Evolutionary conservation across 495 filamentous ascomycete genomes (phyloP).

Genomic region (Filosporella fistucella): DNA sequence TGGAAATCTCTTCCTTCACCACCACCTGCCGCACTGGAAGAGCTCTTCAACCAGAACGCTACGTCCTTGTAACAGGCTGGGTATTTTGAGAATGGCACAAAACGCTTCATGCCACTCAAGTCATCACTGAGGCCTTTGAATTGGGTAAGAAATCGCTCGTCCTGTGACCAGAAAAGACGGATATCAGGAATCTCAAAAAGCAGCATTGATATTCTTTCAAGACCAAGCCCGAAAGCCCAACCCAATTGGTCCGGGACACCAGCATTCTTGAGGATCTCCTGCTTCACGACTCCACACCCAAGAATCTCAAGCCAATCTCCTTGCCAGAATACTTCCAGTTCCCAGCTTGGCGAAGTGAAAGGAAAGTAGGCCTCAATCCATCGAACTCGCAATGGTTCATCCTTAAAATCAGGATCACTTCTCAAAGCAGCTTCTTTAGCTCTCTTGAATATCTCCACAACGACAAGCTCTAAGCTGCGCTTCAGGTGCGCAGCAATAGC

Average conservation of each 20-base stretch:
- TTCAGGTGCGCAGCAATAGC: slow-evolving; percentile 85
- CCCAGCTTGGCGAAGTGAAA: slow-evolving; percentile 92
- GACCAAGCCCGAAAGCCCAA: slow-evolving; percentile 93
- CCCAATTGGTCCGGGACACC: slow-evolving; percentile 71
- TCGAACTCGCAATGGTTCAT: slow-evolving; percentile 68
- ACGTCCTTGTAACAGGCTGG: slow-evolving; percentile 87
- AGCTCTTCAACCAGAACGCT: slow-evolving; percentile 78
- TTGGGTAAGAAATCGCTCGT: slow-evolving; percentile 76
- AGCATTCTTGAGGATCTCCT: slow-evolving; percentile 72
- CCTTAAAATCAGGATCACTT: slow-evolving; percentile 39
- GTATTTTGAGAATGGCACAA: slow-evolving; percentile 83
- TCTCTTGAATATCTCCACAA: slow-evolving; percentile 80
- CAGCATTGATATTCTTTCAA: slow-evolving; percentile 94
- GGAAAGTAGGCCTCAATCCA: slow-evolving; percentile 98
- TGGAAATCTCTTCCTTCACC: slow-evolving; percentile 55
- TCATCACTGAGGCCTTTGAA: slow-evolving; percentile 57
- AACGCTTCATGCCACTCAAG: slow-evolving; percentile 50
- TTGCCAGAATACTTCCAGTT: slow-evolving; percentile 92
- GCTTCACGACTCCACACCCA: slow-evolving; percentile 86
- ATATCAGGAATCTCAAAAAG: slow-evolving; percentile 95
- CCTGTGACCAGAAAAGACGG: slow-evolving; percentile 91
- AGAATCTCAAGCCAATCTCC: slow-evolving; percentile 93
- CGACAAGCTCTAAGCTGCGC: slow-evolving; percentile 79
- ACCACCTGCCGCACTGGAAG: slow-evolving; percentile 50
- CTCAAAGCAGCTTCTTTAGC: slow-evolving; percentile 62